phyloP scores from a whole-genome alignment of 2,329 filamentous ascomycete genomes.

The Aspergillus alliaceus region DNA sequence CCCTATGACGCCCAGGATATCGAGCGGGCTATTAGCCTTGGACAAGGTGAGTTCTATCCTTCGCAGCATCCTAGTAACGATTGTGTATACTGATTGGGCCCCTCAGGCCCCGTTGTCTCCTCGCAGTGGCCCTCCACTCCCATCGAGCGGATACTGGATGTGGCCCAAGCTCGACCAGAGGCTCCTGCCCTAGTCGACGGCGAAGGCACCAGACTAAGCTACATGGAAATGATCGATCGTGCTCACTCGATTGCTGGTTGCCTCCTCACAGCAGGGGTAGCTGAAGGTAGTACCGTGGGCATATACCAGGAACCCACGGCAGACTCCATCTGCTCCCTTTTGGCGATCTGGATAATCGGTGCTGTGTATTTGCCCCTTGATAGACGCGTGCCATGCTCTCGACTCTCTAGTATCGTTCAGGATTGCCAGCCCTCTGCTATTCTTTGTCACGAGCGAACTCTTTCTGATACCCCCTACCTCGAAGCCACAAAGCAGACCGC shows the following conservation, averaged over 20 bases:
- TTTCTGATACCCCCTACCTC: neutral
- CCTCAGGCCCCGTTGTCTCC: too few relatives aligned
- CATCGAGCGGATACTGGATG: too few relatives aligned
- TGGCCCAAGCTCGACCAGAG: too few relatives aligned
- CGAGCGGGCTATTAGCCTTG: too few relatives aligned
- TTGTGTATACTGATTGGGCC: too few relatives aligned
- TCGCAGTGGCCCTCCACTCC: too few relatives aligned
- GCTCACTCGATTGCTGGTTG: neutral
- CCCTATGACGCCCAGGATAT: too few relatives aligned
- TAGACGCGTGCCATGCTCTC: neutral
- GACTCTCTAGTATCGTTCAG: neutral
- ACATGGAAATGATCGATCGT: neutral
- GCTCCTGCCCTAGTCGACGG: neutral
- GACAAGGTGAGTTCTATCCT: too few relatives aligned
- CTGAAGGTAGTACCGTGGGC: neutral
- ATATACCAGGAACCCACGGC: neutral
- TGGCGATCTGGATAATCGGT: constrained; percentile 12
- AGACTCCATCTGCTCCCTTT: constrained; percentile 3
- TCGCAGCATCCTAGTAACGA: too few relatives aligned
- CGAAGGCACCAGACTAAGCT: neutral
- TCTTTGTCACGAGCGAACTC: neutral
- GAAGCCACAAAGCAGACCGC: too few relatives aligned
- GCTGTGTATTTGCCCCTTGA: constrained; percentile 1
- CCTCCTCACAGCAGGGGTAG: neutral
- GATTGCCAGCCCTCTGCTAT: neutral